These are phyloP conservation scores for Viola pubescens DNA, from an alignment of 441 rosid genomes.

Conservation along the genomic window DNA sequence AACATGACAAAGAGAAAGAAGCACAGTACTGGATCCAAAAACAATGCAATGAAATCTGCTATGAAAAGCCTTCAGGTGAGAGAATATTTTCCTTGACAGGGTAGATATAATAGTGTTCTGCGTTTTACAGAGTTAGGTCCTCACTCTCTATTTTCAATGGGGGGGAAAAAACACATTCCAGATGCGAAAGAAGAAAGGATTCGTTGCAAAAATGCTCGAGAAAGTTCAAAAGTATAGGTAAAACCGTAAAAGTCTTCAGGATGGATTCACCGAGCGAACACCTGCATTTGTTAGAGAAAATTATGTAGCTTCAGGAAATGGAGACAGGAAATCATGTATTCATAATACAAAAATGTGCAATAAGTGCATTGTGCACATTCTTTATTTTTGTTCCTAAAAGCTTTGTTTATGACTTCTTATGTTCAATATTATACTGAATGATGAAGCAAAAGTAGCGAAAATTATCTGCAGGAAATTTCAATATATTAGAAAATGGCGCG, in stretches of 20 bases:
- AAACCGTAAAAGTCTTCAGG: not conserved
- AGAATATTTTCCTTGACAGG: not conserved
- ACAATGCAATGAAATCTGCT: slow-evolving; percentile 16
- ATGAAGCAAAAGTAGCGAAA: slow-evolving; percentile 1
- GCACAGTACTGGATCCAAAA: slow-evolving; percentile 9
- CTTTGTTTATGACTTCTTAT: not conserved
- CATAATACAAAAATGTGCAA: not conserved
- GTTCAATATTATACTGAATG: not conserved
- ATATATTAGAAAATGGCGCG: too few species aligned
- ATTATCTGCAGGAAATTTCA: not conserved
- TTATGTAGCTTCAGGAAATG: not conserved
- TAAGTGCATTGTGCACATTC: not conserved
- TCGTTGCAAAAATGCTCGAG: slow-evolving; percentile 17
- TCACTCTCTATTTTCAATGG: too few species aligned
- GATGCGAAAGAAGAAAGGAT: slow-evolving; percentile 25
- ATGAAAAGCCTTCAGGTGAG: slow-evolving; percentile 25
- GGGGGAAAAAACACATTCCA: not conserved
- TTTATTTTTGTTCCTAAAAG: not conserved
- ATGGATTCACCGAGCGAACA: too few species aligned
- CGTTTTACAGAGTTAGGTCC: not conserved
- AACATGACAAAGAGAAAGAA: slow-evolving; percentile 18
- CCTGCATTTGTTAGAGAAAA: not conserved
- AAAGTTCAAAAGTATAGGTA: slow-evolving; percentile 14
- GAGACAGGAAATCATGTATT: not conserved
- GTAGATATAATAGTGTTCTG: not conserved